Conservation (phyloP, 2,329 filamentous ascomycete genomes). For the Diaporthe longicolla region DNA sequence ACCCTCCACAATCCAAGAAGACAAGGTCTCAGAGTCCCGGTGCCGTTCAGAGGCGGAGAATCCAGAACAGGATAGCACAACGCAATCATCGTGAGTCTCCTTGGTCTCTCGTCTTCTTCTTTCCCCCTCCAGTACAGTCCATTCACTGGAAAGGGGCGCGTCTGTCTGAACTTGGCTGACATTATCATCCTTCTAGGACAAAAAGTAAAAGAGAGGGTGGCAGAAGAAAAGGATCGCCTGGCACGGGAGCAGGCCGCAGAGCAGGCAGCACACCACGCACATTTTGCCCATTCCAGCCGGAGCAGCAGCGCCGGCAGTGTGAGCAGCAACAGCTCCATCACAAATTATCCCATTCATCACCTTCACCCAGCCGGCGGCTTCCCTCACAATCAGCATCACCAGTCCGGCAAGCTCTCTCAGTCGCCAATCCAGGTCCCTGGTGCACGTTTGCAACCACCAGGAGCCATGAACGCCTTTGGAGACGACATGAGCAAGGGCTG, state of each 20-base stretch:
- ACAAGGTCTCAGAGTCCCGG: constrained; percentile 20
- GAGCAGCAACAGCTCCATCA: constrained; percentile 31
- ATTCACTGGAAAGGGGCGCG: neutral
- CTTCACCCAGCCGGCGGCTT: constrained; percentile 1
- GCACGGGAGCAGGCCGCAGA: constrained; percentile 25
- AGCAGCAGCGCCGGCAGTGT: constrained; percentile 26
- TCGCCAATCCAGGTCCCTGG: constrained; percentile 5
- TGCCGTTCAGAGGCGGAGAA: constrained; percentile 21
- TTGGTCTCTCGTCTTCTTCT: neutral
- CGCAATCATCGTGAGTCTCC: constrained; percentile 17
- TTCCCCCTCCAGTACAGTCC: neutral
- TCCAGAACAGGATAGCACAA: constrained; percentile 32
- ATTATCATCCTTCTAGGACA: neutral
- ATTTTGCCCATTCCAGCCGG: constrained; percentile 8
- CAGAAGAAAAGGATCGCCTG: constrained; percentile 24
- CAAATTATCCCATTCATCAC: constrained; percentile 19
- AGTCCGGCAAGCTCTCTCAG: constrained; percentile 1
- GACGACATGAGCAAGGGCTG: constrained; percentile 27
- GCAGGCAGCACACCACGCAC: constrained; percentile 15
- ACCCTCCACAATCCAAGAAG: constrained; percentile 20
- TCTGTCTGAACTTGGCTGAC: constrained; percentile 1
- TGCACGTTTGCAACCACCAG: constrained; percentile 7
- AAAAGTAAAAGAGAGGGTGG: constrained; percentile 28
- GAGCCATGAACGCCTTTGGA: constrained; percentile 12
- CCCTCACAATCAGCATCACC: constrained; percentile 10